Evolutionary conservation across 2,329 filamentous ascomycete genomes (phyloP), one percentile per base, ranked within the genome.

Genomic region (Exophiala spinifera): DNA sequence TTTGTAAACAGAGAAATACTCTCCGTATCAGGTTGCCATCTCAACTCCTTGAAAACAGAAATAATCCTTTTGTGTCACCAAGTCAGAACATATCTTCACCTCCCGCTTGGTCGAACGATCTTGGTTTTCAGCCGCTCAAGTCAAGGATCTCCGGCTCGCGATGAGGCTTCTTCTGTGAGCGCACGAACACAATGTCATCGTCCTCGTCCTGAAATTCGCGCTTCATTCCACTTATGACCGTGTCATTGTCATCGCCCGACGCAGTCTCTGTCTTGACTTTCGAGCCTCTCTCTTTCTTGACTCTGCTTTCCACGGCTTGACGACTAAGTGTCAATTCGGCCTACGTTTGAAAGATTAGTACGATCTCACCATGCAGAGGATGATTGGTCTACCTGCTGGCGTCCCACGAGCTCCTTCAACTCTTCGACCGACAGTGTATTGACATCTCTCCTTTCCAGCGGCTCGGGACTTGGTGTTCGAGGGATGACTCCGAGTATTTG

Each of bases 401-500:
- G 60, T 17, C 49, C 49, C 3, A 65, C 20, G 4, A 66, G 58
- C 51, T 66, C 60, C 15, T 57, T 50, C 53, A 65, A 46, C 46
- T 69, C 67, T 11, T 65, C 61, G 13, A 31, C 6, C 14, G 59
- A 59, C 11, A 65, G 39, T 10, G 59, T 56, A 7, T 64, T 61
- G 4, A 61, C 17, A 14, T 63, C 55, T 36, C 63, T 48, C 8
- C 64, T 55, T 33, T 67, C 61, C 0, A 66, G 37, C 13, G 62
- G 61, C 14, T 60, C 50, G 2, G 67, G 69, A 8, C 56, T 64
- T 1, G 65, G 66, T 1, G 56, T 55, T 3, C 57, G 50, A 19
- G 57, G 59, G 6, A 74, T 64, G 20, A 74, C 54, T 1, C 63
- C 47, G 3, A 72, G 61, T 1, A 63, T 59, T 49, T 72, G 63